Evolutionary conservation across 495 filamentous ascomycete species (phyloP).

Genomic region (Aspergillus indologenus): DNA sequence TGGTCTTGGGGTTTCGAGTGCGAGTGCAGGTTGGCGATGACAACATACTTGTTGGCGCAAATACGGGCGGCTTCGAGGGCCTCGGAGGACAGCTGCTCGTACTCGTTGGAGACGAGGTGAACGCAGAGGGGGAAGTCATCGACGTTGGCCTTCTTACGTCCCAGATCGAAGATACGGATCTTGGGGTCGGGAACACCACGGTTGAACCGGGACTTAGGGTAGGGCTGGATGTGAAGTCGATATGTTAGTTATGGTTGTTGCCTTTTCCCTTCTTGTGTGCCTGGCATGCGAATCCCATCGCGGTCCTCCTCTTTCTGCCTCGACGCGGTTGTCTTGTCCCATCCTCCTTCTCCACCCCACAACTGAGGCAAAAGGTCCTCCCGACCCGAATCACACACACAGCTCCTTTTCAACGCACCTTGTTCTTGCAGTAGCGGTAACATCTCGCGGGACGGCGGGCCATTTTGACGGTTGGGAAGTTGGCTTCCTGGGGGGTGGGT

Average conservation of each 20-base stretch:
- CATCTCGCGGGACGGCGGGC: constrained; percentile 97
- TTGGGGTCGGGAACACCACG: constrained; percentile 99
- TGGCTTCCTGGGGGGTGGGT: constrained; percentile 48
- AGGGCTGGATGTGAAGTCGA: constrained; percentile 63
- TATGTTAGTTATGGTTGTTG: constrained; percentile 29
- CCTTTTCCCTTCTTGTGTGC: background rate
- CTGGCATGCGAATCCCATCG: background rate
- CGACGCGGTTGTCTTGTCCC: background rate
- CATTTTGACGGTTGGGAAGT: constrained; percentile 76
- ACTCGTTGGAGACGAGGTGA: constrained; percentile 99
- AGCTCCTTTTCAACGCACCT: constrained; percentile 59
- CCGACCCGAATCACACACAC: constrained; percentile 20
- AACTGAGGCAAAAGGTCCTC: constrained; percentile 25
- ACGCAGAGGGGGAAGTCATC: constrained; percentile 98
- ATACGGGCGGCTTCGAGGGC: constrained; percentile 99
- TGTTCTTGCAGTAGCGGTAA: constrained; percentile 99
- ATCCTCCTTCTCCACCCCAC: constrained; percentile 25
- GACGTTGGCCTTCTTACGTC: constrained; percentile 95
- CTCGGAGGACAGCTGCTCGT: constrained; percentile 97
- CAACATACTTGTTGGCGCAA: constrained; percentile 92
- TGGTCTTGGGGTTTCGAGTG: too few species aligned
- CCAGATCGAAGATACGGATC: constrained; percentile 99
- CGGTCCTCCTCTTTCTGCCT: background rate
- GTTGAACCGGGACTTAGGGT: constrained; percentile 99
- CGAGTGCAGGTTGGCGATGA: constrained; percentile 4